phyloP scores from a whole-genome alignment of 495 filamentous ascomycete genomes.

The Penicillium lividum region DNA sequence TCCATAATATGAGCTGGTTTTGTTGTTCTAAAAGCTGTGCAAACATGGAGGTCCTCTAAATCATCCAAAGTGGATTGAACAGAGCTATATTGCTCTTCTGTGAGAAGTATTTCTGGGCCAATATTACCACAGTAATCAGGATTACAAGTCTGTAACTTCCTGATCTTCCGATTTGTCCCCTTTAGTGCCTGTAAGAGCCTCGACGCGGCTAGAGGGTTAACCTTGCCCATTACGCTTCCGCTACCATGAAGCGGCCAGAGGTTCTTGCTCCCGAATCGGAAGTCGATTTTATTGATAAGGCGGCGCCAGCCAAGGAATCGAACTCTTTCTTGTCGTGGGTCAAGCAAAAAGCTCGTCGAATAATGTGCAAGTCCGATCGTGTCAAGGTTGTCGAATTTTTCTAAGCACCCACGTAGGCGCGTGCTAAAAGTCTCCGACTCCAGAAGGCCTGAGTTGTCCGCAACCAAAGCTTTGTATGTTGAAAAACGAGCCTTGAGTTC shows the following conservation, averaged over 20 bases:
- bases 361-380: not conserved
- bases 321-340: not conserved
- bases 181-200: not conserved
- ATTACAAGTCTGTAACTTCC: constrained; percentile 1
- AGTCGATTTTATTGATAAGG: constrained; percentile 1
- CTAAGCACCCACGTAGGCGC: not conserved
- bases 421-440: constrained; percentile 11
- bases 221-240: not conserved
- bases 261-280: not conserved
- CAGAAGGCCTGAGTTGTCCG: constrained; percentile 14
- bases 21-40: not conserved
- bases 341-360: not conserved
- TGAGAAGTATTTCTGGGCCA: not conserved
- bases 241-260: not conserved
- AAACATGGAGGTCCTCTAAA: not conserved
- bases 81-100: not conserved
- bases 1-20: not conserved
- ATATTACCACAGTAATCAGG: not conserved
- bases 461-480: constrained; percentile 13
- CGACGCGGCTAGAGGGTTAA: not conserved
- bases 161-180: no score
- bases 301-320: not conserved
- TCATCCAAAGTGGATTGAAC: not conserved
- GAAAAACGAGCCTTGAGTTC: constrained; percentile 15
- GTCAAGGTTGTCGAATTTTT: not conserved